Evolutionary conservation across 257 asterid genomes (phyloP), one percentile per base, ranked within the genome.

Genomic region (Ehretia macrophylla): DNA sequence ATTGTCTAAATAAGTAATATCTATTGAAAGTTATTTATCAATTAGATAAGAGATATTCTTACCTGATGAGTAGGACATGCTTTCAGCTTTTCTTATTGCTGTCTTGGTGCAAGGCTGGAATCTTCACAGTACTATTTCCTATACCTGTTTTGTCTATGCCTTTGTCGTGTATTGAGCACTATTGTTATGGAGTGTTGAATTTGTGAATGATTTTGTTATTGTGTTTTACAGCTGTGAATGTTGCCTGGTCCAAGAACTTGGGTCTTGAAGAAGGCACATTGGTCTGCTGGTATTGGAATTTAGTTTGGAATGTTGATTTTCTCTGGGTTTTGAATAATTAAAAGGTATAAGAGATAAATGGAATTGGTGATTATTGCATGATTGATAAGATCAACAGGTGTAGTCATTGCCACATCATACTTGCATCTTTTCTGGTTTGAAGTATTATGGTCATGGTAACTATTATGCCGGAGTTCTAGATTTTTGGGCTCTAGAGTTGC

Each of bases 181-280:
- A n/a, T 27, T 6, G 6, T 27, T 42, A 42, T 42, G 47, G 77
- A 69, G 75, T 62, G 65, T 70, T 68, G 67, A 68, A 70, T 72
- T 76, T 52, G 77, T 76, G 80, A 79, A 82, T 82, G 74, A 80
- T 63, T 81, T 72, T 80, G 75, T 75, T 82, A 78, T 84, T 86
- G 80, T 86, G 81, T 86, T 86, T 80, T 82, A 81, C 97, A 89
- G 95, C 97, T 77, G 68, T 77, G 81, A 74, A 72, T 77, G 78
- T 80, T 85, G 82, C 82, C 80, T 80, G 95, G 82, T 80, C 81
- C 89, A 80, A 84, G 85, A 80, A 82, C 74, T 65, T 80, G 84
- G 90, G 86, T 76, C 80, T 81, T 81, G 87, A 77, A 74, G 83
- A 73, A 61, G 85, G 82, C 92, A 70, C 69, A 51, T 70, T 52